Percentiles rank a stretch among this genome's conserved stretches.
Conservation (phyloP, 2,329 filamentous ascomycete genomes). For the Aureobasidium musti region DNA sequence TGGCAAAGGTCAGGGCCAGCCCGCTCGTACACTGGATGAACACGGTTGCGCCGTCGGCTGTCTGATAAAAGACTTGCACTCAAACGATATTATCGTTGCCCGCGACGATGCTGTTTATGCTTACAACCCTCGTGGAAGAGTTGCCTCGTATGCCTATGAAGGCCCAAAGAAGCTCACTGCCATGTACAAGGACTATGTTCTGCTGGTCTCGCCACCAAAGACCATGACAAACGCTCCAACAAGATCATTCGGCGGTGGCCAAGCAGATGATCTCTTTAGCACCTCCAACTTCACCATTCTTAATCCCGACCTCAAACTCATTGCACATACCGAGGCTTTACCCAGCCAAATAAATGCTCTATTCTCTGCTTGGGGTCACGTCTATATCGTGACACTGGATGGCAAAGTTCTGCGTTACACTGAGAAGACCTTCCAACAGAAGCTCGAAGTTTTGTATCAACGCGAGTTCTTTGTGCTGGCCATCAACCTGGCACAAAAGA, state of each 20-base stretch:
- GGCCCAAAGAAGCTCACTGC: conserved; percentile 80
- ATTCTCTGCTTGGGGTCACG: conserved; percentile 85
- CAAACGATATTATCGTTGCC: conserved; percentile 85
- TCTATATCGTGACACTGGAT: conserved; percentile 87
- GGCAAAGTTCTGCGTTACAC: conserved; percentile 90
- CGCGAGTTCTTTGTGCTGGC: conserved; percentile 89
- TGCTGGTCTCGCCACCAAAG: conserved; percentile 77
- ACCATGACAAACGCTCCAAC: conserved; percentile 62
- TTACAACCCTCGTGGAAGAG: conserved; percentile 81
- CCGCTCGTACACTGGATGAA: conserved; percentile 85
- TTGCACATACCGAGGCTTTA: conserved; percentile 85
- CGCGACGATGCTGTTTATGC: conserved; percentile 95
- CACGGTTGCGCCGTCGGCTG: conserved; percentile 89
- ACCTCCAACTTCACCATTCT: conserved; percentile 86
- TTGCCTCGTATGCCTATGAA: conserved; percentile 87
- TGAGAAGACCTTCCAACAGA: conserved; percentile 86
- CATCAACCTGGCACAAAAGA: conserved; percentile 87
- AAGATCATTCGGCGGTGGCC: conserved; percentile 70
- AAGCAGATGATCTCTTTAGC: conserved; percentile 77
- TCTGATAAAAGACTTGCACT: conserved; percentile 81
- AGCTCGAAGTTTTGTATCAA: conserved; percentile 90
- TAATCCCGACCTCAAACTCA: conserved; percentile 87
- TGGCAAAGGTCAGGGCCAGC: conserved; percentile 84
- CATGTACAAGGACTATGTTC: conserved; percentile 82
- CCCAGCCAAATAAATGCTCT: conserved; percentile 76